These are phyloP conservation scores for Fonsecaea monophora DNA, from an alignment of 2,329 filamentous ascomycete genomes.

Conservation along the genomic window DNA sequence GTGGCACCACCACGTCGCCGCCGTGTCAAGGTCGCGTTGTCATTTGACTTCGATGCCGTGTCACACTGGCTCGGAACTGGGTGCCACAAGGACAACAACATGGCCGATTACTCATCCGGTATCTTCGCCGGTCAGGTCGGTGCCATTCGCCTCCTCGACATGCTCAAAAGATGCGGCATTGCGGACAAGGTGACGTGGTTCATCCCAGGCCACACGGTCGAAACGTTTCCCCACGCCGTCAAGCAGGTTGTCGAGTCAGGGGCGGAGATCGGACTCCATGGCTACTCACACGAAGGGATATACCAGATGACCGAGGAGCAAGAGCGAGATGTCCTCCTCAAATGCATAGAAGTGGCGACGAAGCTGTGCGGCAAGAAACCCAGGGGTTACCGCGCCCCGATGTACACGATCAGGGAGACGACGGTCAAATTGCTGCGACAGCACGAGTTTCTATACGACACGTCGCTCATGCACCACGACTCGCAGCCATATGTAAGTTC, in stretches of 20 bases:
- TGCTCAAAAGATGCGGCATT: constrained; percentile 53
- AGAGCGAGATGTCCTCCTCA: constrained; percentile 75
- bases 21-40: constrained; percentile 43
- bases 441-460: constrained; percentile 52
- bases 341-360: constrained; percentile 73
- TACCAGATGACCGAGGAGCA: constrained; percentile 74
- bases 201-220: constrained; percentile 58
- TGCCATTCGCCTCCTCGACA: constrained; percentile 57
- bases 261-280: constrained; percentile 61
- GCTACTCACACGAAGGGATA: constrained; percentile 75
- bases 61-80: constrained; percentile 63
- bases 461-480: constrained; percentile 53
- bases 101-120: constrained; percentile 58
- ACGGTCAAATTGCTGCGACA: constrained; percentile 51
- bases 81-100: constrained; percentile 55
- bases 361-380: constrained; percentile 76
- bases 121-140: constrained; percentile 61
- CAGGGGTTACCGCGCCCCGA: constrained; percentile 47
- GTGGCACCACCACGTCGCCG: constrained; percentile 12
- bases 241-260: constrained; percentile 30
- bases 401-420: constrained; percentile 50
- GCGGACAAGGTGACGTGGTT: constrained; percentile 57
- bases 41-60: constrained; percentile 61
- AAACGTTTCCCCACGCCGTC: constrained; percentile 52
- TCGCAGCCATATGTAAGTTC: constrained; percentile 45